Evolutionary conservation across 495 filamentous ascomycete genomes (phyloP), one percentile per base, ranked within the genome.

Genomic region (Tetracladium setigerum): DNA sequence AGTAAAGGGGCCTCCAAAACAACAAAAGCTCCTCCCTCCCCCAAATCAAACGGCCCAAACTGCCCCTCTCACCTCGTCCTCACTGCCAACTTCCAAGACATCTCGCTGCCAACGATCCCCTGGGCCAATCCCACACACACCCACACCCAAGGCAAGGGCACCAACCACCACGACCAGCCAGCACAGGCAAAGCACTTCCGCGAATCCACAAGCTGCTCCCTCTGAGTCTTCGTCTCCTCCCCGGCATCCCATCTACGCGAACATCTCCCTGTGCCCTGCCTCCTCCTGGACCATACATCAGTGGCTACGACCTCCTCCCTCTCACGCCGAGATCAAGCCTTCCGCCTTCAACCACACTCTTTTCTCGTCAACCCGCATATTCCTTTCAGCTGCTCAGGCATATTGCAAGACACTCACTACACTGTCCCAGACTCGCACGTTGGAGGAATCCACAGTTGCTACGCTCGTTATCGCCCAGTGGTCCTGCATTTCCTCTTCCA

Each of bases 381-480:
- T 31, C 24, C 8, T 33, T 33, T 41, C 45, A 34, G 48, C 55
- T 34, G 51, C 52, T 49, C 14, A 50, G 50, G 32, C 54, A 41
- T 16, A 33, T 41, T 41, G n/a, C 51, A 27, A 27, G 22, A 27
- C 22, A 27, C 7, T 27, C 22, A 27, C 22, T 27, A 27, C n/a
- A n/a, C 22, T 27, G 22, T 27, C 22, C 22, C 22, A 27, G 22
- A 27, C 22, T 27, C 22, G 22, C 22, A 27, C 3, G 22, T 27
- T 27, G 22, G 22, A 7, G 7, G 22, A 27, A 27, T 52, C 51
- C 52, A n/a, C 43, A 42, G 44, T 51, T 52, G 55, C 52, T 49
- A 54, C 55, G 50, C 55, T 58, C 55, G 55, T 58, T 58, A 52
- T 46, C 44, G 39, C 44, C 54, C 38, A 41, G 40, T 31, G 27